These are phyloP conservation scores for Penicillium sp. DNA, from an alignment of 2,329 filamentous ascomycete genomes.

Conservation along the genomic window DNA sequence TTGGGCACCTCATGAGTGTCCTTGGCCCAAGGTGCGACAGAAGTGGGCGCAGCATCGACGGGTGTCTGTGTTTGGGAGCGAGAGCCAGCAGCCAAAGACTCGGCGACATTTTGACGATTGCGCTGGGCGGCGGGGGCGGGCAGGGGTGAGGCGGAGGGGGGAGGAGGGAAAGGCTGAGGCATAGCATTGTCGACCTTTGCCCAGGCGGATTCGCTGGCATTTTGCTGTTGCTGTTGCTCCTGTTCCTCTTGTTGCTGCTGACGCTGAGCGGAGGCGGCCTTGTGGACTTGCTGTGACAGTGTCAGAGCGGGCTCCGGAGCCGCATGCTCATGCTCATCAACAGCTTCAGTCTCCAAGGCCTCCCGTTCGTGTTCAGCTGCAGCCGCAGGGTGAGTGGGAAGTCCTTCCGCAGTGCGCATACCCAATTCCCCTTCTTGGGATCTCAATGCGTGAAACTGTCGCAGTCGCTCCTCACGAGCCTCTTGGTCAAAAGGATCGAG, in stretches of 20 bases:
- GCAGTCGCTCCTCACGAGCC: constrained; percentile 60
- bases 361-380: constrained; percentile 25
- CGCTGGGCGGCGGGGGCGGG: constrained; percentile 86
- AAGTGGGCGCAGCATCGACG: constrained; percentile 59
- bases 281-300: constrained; percentile 77
- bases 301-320: constrained; percentile 54
- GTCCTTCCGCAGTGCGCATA: constrained; percentile 34
- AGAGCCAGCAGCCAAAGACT: constrained; percentile 58
- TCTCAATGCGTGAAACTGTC: constrained; percentile 75
- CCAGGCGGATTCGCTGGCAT: constrained; percentile 50
- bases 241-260: constrained; percentile 31
- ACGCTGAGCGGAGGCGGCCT: constrained; percentile 50
- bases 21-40: constrained; percentile 91
- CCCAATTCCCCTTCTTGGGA: constrained; percentile 59
- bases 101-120: constrained; percentile 74
- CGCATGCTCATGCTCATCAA: constrained; percentile 17
- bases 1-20: constrained; percentile 67
- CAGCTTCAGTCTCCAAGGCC: constrained; percentile 17
- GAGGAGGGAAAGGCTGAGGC: constrained; percentile 63
- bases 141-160: constrained; percentile 71
- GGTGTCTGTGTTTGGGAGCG: constrained; percentile 74
- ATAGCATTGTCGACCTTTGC: constrained; percentile 58
- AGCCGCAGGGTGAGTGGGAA: constrained; percentile 37
- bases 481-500: constrained; percentile 46
- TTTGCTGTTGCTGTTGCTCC: constrained; percentile 31